A percentile compares a stretch with the other conserved stretches of the same genome.
Evolutionary conservation across 176 grass and related monocot genomes (phyloP).

Genomic region (Oryza australiensis): DNA sequence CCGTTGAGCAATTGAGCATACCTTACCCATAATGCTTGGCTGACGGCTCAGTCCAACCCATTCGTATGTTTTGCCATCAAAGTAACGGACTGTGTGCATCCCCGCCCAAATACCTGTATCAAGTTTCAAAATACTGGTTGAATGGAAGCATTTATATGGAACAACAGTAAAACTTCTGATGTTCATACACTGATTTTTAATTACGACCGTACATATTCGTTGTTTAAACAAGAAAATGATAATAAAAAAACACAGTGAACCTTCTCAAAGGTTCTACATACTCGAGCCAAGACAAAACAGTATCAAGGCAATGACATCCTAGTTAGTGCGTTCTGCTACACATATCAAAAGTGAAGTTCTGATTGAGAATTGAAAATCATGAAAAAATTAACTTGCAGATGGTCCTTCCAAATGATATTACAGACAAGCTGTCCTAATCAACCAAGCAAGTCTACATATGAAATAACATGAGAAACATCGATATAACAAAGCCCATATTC

Average conservation of each 20-base stretch:
- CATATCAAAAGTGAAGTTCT: too few species aligned
- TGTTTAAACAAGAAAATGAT: background rate
- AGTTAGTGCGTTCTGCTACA: background rate
- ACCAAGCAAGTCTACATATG: background rate
- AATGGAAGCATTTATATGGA: background rate
- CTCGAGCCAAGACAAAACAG: background rate
- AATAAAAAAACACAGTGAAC: background rate
- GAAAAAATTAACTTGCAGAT: too few species aligned
- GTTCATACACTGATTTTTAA: background rate
- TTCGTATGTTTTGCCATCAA: constrained; percentile 95
- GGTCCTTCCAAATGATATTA: background rate
- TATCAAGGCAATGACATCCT: background rate
- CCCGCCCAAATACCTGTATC: constrained; percentile 95
- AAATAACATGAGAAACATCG: too few species aligned
- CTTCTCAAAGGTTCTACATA: background rate
- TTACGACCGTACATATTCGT: background rate
- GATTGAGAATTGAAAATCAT: too few species aligned
- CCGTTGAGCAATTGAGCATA: constrained; percentile 43
- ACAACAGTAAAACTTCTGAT: background rate
- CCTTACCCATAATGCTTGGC: constrained; percentile 95
- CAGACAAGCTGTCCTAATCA: background rate
- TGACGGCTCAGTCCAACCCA: constrained; percentile 98
- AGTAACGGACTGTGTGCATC: constrained; percentile 95
- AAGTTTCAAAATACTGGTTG: constrained; percentile 28
- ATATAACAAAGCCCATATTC: too few species aligned